A percentile compares a stretch with the other conserved stretches of the same genome.
phyloP scores from a whole-genome alignment of 306 rosid genomes.

The Begonia fuchsioides region DNA sequence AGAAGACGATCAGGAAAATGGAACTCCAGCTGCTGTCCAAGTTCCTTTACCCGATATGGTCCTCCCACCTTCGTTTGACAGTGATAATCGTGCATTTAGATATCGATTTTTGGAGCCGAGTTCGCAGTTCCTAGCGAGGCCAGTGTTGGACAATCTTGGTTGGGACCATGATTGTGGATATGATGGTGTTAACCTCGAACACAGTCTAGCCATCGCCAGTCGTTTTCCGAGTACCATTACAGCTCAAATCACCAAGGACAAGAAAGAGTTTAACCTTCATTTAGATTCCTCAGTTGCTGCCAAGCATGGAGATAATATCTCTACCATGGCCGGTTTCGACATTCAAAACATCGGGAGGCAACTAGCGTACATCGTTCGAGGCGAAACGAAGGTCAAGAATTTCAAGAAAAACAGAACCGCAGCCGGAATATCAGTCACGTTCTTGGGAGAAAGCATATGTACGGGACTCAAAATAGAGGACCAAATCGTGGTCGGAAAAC shows the following conservation, averaged over 20 bases:
- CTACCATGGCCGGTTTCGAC: slow-evolving; percentile 94
- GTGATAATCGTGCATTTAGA: slow-evolving; percentile 77
- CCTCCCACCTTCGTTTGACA: slow-evolving; percentile 89
- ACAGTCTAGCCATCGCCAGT: slow-evolving; percentile 53
- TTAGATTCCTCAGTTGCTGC: slow-evolving; percentile 87
- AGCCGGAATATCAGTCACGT: slow-evolving; percentile 75
- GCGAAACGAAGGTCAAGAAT: slow-evolving; percentile 75
- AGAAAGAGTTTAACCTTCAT: slow-evolving; percentile 87
- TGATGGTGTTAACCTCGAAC: too few species aligned
- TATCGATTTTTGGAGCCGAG: slow-evolving; percentile 95
- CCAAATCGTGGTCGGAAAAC: too few species aligned
- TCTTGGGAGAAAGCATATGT: slow-evolving; percentile 74
- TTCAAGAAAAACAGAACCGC: slow-evolving; percentile 69
- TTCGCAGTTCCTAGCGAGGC: slow-evolving; percentile 86
- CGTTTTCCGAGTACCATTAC: slow-evolving; percentile 63
- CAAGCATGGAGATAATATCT: slow-evolving; percentile 76
- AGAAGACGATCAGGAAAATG: slow-evolving; percentile 76
- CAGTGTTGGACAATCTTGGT: slow-evolving; percentile 81
- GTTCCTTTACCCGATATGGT: too few species aligned
- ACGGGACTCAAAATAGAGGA: slow-evolving; percentile 82
- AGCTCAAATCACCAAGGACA: slow-evolving; percentile 89
- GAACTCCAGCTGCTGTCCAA: slow-evolving; percentile 81
- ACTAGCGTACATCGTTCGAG: slow-evolving; percentile 30
- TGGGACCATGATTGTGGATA: too few species aligned
- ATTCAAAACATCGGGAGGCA: slow-evolving; percentile 66